Conservation (phyloP, 2,329 filamentous ascomycete species). For the Cladosporium sp. region DNA sequence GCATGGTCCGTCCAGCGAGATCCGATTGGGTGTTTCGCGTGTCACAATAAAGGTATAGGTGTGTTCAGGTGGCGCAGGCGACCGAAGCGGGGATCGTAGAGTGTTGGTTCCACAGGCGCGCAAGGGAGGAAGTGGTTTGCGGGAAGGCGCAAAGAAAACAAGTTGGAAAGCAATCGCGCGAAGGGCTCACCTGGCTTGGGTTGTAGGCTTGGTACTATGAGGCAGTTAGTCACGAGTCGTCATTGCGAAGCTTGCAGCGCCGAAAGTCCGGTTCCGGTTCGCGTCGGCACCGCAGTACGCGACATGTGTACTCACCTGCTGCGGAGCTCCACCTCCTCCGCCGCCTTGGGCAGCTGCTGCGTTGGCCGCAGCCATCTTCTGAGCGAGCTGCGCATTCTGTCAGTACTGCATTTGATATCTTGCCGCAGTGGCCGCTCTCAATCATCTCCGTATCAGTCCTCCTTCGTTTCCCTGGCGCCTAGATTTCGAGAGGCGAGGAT, state of each 20-base stretch:
- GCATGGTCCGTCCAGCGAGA: slow-evolving; percentile 17
- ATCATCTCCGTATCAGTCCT: background rate
- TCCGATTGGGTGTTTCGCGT: background rate
- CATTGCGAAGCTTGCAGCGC: slow-evolving; percentile 38
- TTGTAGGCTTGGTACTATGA: slow-evolving; percentile 49
- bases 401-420: background rate
- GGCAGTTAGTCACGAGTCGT: slow-evolving; percentile 14
- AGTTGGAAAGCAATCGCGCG: background rate
- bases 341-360: slow-evolving; percentile 25
- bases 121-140: slow-evolving; percentile 11
- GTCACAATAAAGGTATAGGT: slow-evolving; percentile 1
- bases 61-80: slow-evolving; percentile 7
- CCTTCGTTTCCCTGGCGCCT: background rate
- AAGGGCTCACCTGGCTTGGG: slow-evolving; percentile 21
- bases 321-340: slow-evolving; percentile 14
- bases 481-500: background rate
- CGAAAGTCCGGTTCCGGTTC: slow-evolving; percentile 20
- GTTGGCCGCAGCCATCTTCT: slow-evolving; percentile 41
- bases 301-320: slow-evolving; percentile 43
- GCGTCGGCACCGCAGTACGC: slow-evolving; percentile 10
- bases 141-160: background rate
- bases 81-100: slow-evolving; percentile 19
- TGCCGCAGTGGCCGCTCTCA: background rate
- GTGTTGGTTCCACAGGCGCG: background rate
- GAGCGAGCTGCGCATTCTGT: slow-evolving; percentile 34